Conservation (phyloP, 352 stramenopile genomes). For the Phytophthora sojae region DNA sequence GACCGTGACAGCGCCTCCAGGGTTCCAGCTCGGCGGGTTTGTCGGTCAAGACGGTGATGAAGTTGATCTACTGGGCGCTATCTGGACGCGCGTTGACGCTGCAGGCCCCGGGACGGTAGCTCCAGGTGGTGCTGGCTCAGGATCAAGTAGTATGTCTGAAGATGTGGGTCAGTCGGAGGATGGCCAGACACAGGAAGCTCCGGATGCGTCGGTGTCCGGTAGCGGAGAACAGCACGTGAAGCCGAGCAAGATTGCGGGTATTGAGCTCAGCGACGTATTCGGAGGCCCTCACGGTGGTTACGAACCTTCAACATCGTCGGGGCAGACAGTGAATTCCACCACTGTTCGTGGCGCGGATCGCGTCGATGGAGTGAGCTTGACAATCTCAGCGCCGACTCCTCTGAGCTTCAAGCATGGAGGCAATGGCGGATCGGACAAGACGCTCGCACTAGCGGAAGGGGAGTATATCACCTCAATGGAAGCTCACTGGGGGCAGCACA, state of each 20-base stretch:
- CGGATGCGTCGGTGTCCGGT: conserved; percentile 21
- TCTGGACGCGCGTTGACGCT: conserved; percentile 25
- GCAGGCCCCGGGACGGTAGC: conserved; percentile 4
- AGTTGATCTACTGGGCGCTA: conserved; percentile 24
- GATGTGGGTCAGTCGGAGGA: conserved; percentile 19
- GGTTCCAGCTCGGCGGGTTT: conserved; percentile 28
- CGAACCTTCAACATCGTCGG: conserved; percentile 31
- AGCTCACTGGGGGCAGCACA: conserved; percentile 34
- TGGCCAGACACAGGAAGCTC: conserved; percentile 1
- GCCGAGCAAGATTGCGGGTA: conserved; percentile 14
- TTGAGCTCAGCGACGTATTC: conserved; percentile 42
- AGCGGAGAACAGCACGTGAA: conserved; percentile 20
- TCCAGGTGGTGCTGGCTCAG: conserved; percentile 3
- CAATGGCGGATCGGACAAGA: conserved; percentile 38
- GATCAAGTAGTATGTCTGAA: conserved; percentile 2
- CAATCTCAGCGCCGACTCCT: conserved; percentile 29
- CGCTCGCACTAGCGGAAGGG: conserved; percentile 38
- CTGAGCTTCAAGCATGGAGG: conserved; percentile 47
- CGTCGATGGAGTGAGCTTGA: conserved; percentile 51
- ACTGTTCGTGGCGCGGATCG: conserved; percentile 43
- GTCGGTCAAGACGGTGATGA: conserved; percentile 27
- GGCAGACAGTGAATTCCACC: conserved; percentile 39
- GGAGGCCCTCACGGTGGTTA: conserved; percentile 50
- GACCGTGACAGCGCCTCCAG: conserved; percentile 12
- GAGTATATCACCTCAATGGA: conserved; percentile 45